A percentile compares a stretch with the other conserved stretches of the same genome.
phyloP scores from a whole-genome alignment of 352 stramenopile species.

The Phytophthora hybrid region DNA sequence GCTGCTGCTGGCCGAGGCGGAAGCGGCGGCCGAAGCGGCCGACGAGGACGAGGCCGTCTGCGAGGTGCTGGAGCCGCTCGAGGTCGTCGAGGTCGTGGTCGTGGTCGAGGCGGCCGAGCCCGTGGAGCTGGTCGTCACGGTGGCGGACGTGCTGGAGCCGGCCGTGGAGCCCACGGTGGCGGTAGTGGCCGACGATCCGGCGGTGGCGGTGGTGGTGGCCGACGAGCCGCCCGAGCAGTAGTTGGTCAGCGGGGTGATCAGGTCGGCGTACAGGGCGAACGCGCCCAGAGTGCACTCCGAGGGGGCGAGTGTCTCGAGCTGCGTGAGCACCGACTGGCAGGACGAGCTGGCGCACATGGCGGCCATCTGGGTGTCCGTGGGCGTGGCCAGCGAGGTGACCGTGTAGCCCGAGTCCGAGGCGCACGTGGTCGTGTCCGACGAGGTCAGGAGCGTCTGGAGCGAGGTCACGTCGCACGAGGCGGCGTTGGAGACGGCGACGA shows the following conservation, averaged over 20 bases:
- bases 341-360: constrained; percentile 44
- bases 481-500: constrained; percentile 36
- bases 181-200: constrained; percentile 14
- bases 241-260: constrained; percentile 35
- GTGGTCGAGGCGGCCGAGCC: constrained; percentile 22
- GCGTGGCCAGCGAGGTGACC: constrained; percentile 41
- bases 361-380: constrained; percentile 32
- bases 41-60: constrained; percentile 25
- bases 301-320: constrained; percentile 36
- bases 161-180: constrained; percentile 20
- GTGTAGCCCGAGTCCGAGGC: constrained; percentile 41
- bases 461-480: constrained; percentile 40
- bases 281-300: constrained; percentile 43
- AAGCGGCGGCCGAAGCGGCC: constrained; percentile 14
- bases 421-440: constrained; percentile 34
- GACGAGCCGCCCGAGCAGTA: constrained; percentile 28
- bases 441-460: constrained; percentile 35
- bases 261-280: constrained; percentile 44
- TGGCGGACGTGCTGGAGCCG: constrained; percentile 16
- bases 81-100: constrained; percentile 6
- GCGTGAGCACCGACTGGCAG: constrained; percentile 39
- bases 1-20: constrained; percentile 27
- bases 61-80: constrained; percentile 26
- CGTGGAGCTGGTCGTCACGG: constrained; percentile 12
- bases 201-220: constrained; percentile 13